These are phyloP conservation scores for Populus tomentosa DNA, from an alignment of 441 rosid genomes.

Conservation along the genomic window DNA sequence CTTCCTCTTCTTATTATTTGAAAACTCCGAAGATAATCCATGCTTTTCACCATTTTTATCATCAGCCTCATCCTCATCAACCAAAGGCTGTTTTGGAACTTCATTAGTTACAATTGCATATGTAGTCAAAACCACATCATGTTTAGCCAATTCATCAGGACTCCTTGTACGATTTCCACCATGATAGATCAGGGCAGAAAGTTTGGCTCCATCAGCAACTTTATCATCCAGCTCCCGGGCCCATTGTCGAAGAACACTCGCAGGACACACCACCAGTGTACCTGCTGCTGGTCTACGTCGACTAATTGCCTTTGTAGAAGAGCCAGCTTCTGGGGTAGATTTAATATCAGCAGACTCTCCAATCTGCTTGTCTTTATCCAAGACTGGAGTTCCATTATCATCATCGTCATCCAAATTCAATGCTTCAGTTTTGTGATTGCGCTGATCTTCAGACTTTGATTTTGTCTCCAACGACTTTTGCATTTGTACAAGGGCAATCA, in stretches of 20 bases:
- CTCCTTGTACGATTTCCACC: slow-evolving; percentile 89
- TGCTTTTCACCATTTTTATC: slow-evolving; percentile 50
- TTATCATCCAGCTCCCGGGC: slow-evolving; percentile 86
- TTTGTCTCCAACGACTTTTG: slow-evolving; percentile 56
- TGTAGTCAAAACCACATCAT: slow-evolving; percentile 91
- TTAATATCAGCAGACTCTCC: neutral
- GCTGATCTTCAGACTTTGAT: slow-evolving; percentile 2
- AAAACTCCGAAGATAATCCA: slow-evolving; percentile 58
- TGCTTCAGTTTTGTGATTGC: neutral
- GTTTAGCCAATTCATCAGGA: slow-evolving; percentile 71
- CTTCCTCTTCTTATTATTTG: slow-evolving; percentile 55
- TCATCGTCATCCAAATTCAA: neutral
- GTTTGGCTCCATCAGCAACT: slow-evolving; percentile 66
- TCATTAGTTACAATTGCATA: slow-evolving; percentile 83
- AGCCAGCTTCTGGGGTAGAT: neutral
- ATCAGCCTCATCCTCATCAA: slow-evolving; percentile 69
- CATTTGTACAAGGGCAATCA: slow-evolving; percentile 89
- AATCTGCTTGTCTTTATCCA: neutral
- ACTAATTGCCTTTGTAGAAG: slow-evolving; percentile 12
- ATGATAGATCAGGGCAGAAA: slow-evolving; percentile 70
- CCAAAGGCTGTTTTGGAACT: slow-evolving; percentile 77
- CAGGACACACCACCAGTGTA: slow-evolving; percentile 95
- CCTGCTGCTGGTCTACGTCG: slow-evolving; percentile 75
- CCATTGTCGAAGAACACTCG: slow-evolving; percentile 95
- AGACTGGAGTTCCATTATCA: neutral